These are phyloP conservation scores for Prunus kanzakura DNA, from an alignment of 306 rosid genomes.

Conservation along the genomic window DNA sequence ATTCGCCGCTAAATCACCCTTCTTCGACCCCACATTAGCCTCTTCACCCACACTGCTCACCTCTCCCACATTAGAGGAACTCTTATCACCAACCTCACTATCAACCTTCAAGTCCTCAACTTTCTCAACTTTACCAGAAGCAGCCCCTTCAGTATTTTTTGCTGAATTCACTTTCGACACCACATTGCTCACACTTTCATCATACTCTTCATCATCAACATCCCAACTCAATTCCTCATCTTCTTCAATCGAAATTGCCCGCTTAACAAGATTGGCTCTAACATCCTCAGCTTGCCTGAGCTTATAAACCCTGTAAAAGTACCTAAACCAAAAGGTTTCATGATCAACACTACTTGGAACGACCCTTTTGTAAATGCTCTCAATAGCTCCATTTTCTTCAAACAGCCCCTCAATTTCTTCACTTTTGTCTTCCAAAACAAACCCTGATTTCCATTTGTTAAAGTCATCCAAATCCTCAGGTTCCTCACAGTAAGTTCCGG, in stretches of 20 bases:
- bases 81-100: neutral
- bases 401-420: conserved; percentile 56
- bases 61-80: conserved; percentile 27
- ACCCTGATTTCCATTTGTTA: conserved; percentile 51
- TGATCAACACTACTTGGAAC: conserved; percentile 57
- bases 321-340: conserved; percentile 70
- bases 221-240: conserved; percentile 98
- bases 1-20: conserved; percentile 3
- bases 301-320: conserved; percentile 65
- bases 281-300: conserved; percentile 63
- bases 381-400: conserved; percentile 53
- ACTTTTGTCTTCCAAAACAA: conserved; percentile 43
- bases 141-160: conserved; percentile 30
- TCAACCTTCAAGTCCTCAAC: conserved; percentile 9
- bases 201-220: conserved; percentile 63
- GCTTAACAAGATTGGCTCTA: conserved; percentile 65
- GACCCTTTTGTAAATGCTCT: conserved; percentile 45
- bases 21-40: conserved; percentile 13
- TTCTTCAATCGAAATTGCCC: conserved; percentile 53
- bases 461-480: conserved; percentile 73
- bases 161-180: conserved; percentile 11
- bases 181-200: conserved; percentile 23
- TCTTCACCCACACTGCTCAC: conserved; percentile 16
- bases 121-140: conserved; percentile 11
- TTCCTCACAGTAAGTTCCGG: conserved; percentile 52